Evolutionary conservation across 2,329 filamentous ascomycete species (phyloP), one percentile per base, ranked within the genome.

Genomic region (Penicillium freii): DNA sequence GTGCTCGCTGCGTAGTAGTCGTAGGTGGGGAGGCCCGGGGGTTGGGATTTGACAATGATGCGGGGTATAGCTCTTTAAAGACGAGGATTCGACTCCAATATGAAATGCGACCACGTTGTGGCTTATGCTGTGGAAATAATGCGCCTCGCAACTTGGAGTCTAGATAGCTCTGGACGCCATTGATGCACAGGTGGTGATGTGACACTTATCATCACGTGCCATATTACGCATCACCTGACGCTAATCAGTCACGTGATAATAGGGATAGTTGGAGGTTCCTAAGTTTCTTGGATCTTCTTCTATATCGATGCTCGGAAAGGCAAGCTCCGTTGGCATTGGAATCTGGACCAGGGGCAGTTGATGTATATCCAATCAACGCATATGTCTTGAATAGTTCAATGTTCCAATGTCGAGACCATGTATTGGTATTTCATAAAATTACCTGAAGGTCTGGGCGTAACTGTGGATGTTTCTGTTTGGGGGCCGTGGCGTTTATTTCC

Each of bases 1-100:
- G 63, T 68, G 70, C 67, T 70, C 71, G 50, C 70, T 72, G 73
- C 70, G 71, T 68, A 64, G 64, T 59, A 69, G 69, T 69, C 71
- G 69, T 64, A 68, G 65, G 57, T 59, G 57, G 62, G 61, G 59
- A 55, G 11, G 61, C 62, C 60, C 59, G 64, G 65, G 65, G n/a
- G 21, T 67, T 66, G 68, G 68, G 67, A 58, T 67, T 67, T 68
- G 69, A 62, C 66, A 64, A 63, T 66, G 64, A 64, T 66, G 63
- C 60, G 64, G 64, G 58, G 57, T 60, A 65, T 60, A 62, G 65
- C 49, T 50, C 50, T 68, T 60, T 57, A 45, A 45, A 27, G 43
- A 40, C 43, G 54, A 56, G 53, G 58, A 40, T 62, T 66, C 57
- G 38, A 17, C 10, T 46, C 8, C 33, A 53, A 53, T 52, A 49